These are phyloP conservation scores for Tetrapisispora phaffii DNA, from an alignment of 805 yeast species.

Conservation along the genomic window DNA sequence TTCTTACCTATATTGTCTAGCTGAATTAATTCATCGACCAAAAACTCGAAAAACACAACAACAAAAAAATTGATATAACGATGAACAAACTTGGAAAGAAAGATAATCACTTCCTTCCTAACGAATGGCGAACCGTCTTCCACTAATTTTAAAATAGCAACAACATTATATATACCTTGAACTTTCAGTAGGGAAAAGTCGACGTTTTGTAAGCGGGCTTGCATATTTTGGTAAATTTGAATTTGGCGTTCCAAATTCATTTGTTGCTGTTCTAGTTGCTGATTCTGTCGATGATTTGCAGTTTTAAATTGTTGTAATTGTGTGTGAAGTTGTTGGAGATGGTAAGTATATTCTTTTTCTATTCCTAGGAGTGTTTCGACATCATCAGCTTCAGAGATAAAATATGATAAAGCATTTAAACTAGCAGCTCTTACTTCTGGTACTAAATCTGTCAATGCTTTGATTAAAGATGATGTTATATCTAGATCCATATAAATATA, in stretches of 20 bases:
- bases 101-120: conserved; percentile 71
- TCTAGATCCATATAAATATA: conserved; percentile 60
- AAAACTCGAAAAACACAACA: conserved; percentile 76
- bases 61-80: conserved; percentile 65
- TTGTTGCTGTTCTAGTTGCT: conserved; percentile 21
- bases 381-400: conserved; percentile 40
- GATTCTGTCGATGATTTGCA: conserved; percentile 21
- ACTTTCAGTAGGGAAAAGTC: conserved; percentile 42
- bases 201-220: conserved; percentile 21
- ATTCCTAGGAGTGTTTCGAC: conserved; percentile 28
- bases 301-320: conserved; percentile 25
- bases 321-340: conserved; percentile 24
- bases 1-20: conserved; percentile 32
- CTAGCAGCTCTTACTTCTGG: conserved; percentile 91
- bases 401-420: conserved; percentile 60
- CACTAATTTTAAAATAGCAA: conserved; percentile 53
- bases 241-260: conserved; percentile 27
- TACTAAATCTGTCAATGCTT: conserved; percentile 71
- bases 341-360: conserved; percentile 28
- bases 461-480: conserved; percentile 41
- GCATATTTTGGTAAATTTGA: conserved; percentile 21
- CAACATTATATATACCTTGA: conserved; percentile 63
- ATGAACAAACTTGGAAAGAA: conserved; percentile 62
- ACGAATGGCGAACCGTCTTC: conserved; percentile 89
- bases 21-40: conserved; percentile 68